Conservation (phyloP, 148 eudicot species). For the Fagopyrum tataricum region DNA sequence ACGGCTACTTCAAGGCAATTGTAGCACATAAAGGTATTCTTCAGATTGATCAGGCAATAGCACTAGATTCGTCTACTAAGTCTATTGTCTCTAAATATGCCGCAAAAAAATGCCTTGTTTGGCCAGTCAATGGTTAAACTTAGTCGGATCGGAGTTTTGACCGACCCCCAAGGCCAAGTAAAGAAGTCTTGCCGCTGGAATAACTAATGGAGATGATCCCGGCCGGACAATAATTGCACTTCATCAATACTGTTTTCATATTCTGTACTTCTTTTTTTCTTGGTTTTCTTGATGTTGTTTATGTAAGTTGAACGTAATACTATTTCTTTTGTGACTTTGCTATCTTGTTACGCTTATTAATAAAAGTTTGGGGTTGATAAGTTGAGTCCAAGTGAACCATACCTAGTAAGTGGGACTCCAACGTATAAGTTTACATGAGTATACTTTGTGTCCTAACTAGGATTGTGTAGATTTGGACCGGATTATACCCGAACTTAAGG, state of each 20-base stretch:
- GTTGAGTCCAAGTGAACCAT: too few relatives aligned
- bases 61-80: constrained; percentile 38
- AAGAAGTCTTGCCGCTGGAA: constrained; percentile 39
- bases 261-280: too few relatives aligned
- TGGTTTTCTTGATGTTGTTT: too few relatives aligned
- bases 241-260: not conserved
- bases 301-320: too few relatives aligned
- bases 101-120: constrained; percentile 26
- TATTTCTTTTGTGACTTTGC: too few relatives aligned
- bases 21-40: constrained; percentile 31
- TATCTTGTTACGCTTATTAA: too few relatives aligned
- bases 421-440: too few relatives aligned
- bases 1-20: constrained; percentile 43
- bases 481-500: too few relatives aligned
- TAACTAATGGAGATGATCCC: constrained; percentile 10
- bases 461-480: too few relatives aligned
- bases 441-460: too few relatives aligned
- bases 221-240: not conserved
- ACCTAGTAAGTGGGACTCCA: too few relatives aligned
- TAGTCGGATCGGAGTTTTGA: constrained; percentile 43
- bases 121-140: constrained; percentile 62
- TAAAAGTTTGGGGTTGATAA: too few relatives aligned
- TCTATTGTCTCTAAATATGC: constrained; percentile 34
- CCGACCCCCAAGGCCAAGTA: constrained; percentile 47
- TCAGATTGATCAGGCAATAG: constrained; percentile 45